Base-by-base conservation (phyloP, 257 asterid species). In the Thymus quinquecostatus region DNA sequence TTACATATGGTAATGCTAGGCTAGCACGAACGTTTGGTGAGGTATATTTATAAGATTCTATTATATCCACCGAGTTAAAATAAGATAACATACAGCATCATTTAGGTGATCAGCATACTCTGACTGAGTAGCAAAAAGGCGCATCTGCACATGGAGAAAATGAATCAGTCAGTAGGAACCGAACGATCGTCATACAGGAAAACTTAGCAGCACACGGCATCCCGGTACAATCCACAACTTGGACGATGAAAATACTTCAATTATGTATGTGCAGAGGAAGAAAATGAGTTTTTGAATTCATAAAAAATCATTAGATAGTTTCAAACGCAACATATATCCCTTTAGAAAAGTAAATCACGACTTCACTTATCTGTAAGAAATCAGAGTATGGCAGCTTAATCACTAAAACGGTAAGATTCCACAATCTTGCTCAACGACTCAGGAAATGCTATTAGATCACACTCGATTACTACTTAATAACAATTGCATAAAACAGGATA, bases 61-160 rank as follows among this genome's bases (percentile, higher is more conserved):
- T 47, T 53, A 48, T 56, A 47, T 58, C 43, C 56, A 72, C 28
- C 5, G 3, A 11, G 62, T 56, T 29, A 59, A 56, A 59, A 51
- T 45, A 68, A 68, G 77, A 77, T 30, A 72, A 88, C 96, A 59
- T 82, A 94, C 99, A 75, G 97, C 89, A 66, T 87, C 93, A 78
- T 88, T 87, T 70, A 91, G 95, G 49, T 97, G 99, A 81, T 94
- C 97, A 60, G 97, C 91, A 74, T 85, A 91, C 78, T 88, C 77
- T 47, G 99, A 85, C 72, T 94, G 99, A 47, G 99, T 79, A 44
- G 84, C 64, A 77, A 94, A 89, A 51, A 94, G 97, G 72, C 99
- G 94, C 87, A 94, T 85, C 99, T 94, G 92, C 38, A 64, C n/a
- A 63, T 36, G 60, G 33, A 61, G 63, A 50, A 78, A 69, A 71